A percentile compares a stretch with the other conserved stretches of the same genome.
phyloP scores from a whole-genome alignment of 2,329 filamentous ascomycete species.

The Aplosporella prunicola region DNA sequence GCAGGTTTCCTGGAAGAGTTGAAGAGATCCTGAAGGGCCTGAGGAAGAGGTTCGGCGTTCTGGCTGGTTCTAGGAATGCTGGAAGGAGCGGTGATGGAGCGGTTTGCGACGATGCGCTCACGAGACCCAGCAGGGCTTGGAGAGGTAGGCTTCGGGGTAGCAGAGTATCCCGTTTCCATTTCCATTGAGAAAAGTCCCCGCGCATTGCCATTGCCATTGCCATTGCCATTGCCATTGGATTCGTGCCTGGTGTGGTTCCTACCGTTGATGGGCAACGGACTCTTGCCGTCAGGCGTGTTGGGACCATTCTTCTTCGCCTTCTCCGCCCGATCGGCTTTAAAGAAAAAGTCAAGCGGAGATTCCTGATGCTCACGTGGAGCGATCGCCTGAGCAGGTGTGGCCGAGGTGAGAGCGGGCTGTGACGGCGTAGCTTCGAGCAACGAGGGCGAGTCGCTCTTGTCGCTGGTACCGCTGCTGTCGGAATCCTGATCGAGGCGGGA shows the following conservation, averaged over 20 bases:
- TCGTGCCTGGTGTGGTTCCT: slow-evolving; percentile 26
- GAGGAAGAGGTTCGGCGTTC: slow-evolving; percentile 34
- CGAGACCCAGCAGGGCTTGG: slow-evolving; percentile 1
- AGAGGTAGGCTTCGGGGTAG: slow-evolving; percentile 6
- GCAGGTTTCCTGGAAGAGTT: slow-evolving; percentile 19
- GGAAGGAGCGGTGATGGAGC: slow-evolving; percentile 25
- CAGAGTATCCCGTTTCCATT: slow-evolving; percentile 40
- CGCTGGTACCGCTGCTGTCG: slow-evolving; percentile 20
- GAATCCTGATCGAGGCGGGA: slow-evolving; percentile 37
- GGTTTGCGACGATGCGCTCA: slow-evolving; percentile 34
- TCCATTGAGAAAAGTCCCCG: slow-evolving; percentile 59
- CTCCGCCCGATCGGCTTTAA: slow-evolving; percentile 76
- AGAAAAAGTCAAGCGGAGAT: slow-evolving; percentile 83
- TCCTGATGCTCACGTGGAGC: slow-evolving; percentile 45
- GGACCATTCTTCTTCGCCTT: slow-evolving; percentile 47
- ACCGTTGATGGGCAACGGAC: slow-evolving; percentile 18
- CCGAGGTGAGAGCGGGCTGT: slow-evolving; percentile 43
- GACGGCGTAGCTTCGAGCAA: slow-evolving; percentile 21
- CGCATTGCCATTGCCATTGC: too few species aligned
- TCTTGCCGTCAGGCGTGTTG: slow-evolving; percentile 15
- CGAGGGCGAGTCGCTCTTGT: slow-evolving; percentile 17
- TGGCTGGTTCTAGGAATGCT: slow-evolving; percentile 7
- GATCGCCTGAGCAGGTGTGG: slow-evolving; percentile 39
- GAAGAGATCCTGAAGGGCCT: slow-evolving; percentile 37
- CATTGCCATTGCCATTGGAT: slow-evolving; percentile 39